Base-by-base conservation (phyloP, 768 basidiomycete genomes). In the Mycena vitilis region DNA sequence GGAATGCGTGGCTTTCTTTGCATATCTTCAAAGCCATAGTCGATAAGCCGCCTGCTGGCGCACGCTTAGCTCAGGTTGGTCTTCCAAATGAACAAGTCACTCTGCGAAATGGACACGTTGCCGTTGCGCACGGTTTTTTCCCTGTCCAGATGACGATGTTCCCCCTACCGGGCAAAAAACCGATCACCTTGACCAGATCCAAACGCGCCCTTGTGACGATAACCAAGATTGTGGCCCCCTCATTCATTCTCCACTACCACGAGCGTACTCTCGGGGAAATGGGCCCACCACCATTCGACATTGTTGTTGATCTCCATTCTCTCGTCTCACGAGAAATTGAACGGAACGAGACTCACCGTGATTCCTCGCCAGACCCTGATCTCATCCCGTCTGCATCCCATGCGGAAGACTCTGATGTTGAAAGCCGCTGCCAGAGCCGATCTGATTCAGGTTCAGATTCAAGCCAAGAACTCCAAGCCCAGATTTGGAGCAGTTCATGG, bases 211-310 rank as follows among this genome's bases (percentile, higher is more conserved):
- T 61, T 1, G 16, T 61, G 13, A 10, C 11, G 1, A 42, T 61
- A 15, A 23, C 11, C 22, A 38, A 49, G 25, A 20, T 61, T 25
- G 5, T 61, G 6, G 60, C 60, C 0, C 60, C 47, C 1, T 51
- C 60, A 1, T 61, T 61, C 49, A 52, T 61, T 16, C 40, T 25
- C 20, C 37, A 51, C n/a, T 49, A 61, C 25, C 60, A 61, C 23
- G 15, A 37, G 9, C 18, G 6, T 1, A 51, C 36, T 10, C 49
- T 61, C 12, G 60, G 18, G 3, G 60, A 61, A 20, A 12, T 61
- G 37, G 60, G 60, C 9, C 36, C 60, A 5, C 11, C 49, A 0
- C 60, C 60, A 4, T 61, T 61, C 44, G 47, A 40, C 22, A 61
- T 61, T 5, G 60, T 52, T 11, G 62, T 63, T 2, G 62, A 63